Base-by-base conservation (phyloP, 148 eudicot species). In the Chenopodium berlandieri region DNA sequence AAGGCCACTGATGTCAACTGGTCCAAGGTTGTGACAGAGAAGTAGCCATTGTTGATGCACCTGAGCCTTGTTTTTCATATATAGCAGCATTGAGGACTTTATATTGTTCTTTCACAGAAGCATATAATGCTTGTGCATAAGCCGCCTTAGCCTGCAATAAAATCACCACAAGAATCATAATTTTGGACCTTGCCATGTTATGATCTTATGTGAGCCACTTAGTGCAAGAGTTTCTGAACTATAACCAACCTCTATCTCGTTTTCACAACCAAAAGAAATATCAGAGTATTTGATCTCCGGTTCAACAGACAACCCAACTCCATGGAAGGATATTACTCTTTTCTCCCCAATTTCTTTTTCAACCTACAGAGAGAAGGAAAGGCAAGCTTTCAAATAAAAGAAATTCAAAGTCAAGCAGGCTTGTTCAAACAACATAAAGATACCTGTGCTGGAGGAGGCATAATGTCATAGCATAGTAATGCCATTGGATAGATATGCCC, bases 371-470 rank as follows among this genome's bases (percentile, higher is more conserved):
- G 32, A 78, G 64, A 71, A 80, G 68, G 40, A 40, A 65, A 34
- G 22, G 60, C 25, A 54, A 78, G 58, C 30, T 46, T 46, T 76
- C 54, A 6, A 62, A 62, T 11, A 13, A 54, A 5, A 27, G 19
- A n/a, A 23, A 81, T 13, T 67, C 25, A 66, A 52, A 64, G 50
- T 22, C 4, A 22, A 30, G 31, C 7, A 60, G 48, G 86, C 50
- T 58, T 23, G 48, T 22, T 31, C 16, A 67, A 80, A 77, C 78
- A 78, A 78, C 52, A 82, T 80, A 73, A 71, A 80, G 65, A 69
- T 79, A 96, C 99, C 97, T 90, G 89, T 14, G 83, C 84, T 50
- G 99, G 99, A 84, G 99, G 99, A 56, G 99, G 99, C 99, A 96
- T 96, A 75, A 96, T 90, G 85, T 96, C 94, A 82, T 96, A 40